phyloP scores from a whole-genome alignment of 2,329 filamentous ascomycete genomes.

The Diaporthe sp. region DNA sequence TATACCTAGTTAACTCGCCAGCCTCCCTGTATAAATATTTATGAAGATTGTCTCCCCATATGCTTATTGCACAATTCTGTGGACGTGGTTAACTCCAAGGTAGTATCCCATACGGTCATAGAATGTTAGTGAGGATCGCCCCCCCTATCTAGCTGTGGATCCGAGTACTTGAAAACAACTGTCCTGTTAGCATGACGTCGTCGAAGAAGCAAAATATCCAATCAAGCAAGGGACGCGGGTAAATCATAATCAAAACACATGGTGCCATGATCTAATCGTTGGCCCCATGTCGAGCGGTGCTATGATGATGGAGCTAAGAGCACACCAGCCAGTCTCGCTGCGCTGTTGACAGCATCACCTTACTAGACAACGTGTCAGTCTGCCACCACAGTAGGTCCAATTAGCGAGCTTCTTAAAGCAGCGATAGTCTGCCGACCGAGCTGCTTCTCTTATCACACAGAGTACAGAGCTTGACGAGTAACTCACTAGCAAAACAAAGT shows the following conservation, averaged over 20 bases:
- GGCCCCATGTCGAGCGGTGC: constrained; percentile 3
- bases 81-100: neutral
- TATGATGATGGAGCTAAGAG: neutral
- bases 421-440: neutral
- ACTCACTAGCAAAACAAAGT: neutral
- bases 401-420: neutral
- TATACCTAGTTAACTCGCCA: neutral
- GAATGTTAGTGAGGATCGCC: neutral
- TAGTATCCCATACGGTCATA: neutral
- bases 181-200: constrained; percentile 17
- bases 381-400: neutral
- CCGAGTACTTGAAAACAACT: neutral
- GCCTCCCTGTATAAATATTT: neutral
- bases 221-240: neutral
- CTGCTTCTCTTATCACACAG: neutral
- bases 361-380: neutral
- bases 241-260: neutral
- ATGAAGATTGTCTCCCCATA: neutral
- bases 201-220: neutral
- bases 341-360: constrained; percentile 1
- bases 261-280: constrained; percentile 4
- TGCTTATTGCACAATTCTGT: neutral
- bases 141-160: neutral
- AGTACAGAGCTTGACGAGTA: neutral
- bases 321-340: neutral